A percentile compares a stretch with the other conserved stretches of the same genome.
Evolutionary conservation across 2,329 filamentous ascomycete species (phyloP).

Genomic region (Blumeria hordei): DNA sequence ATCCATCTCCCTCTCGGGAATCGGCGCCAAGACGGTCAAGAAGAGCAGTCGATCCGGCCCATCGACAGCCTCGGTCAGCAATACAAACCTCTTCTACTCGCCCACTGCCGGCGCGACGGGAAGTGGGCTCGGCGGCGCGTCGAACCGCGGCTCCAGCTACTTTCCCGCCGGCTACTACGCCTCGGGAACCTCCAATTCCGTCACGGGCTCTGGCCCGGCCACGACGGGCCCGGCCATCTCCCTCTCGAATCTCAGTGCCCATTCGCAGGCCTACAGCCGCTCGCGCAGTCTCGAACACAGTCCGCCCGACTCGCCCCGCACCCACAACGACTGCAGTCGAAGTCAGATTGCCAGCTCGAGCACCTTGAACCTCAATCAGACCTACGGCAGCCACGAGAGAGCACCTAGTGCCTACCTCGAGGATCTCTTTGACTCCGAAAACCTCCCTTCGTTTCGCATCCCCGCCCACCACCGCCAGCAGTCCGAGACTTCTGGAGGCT

Average conservation of each 20-base stretch:
- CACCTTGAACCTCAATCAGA: constrained; percentile 37
- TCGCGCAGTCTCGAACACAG: constrained; percentile 20
- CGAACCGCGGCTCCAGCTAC: constrained; percentile 51
- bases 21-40: constrained; percentile 12
- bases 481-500: neutral
- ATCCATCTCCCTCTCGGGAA: constrained; percentile 11
- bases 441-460: constrained; percentile 6
- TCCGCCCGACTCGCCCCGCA: constrained; percentile 37
- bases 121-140: constrained; percentile 25
- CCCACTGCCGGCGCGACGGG: constrained; percentile 51
- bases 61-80: constrained; percentile 8
- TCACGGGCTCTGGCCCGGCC: constrained; percentile 14
- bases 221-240: constrained; percentile 27
- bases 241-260: constrained; percentile 28
- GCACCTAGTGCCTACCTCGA: constrained; percentile 80
- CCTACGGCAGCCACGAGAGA: constrained; percentile 30
- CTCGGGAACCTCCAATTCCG: constrained; percentile 23
- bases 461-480: constrained; percentile 1
- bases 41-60: constrained; percentile 17
- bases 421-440: constrained; percentile 48
- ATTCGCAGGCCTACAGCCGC: constrained; percentile 25
- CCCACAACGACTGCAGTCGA: neutral
- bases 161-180: constrained; percentile 84
- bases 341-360: constrained; percentile 27
- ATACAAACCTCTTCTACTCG: constrained; percentile 55